Evolutionary conservation across 306 rosid genomes (phyloP).

Genomic region (Comarum palustre): DNA sequence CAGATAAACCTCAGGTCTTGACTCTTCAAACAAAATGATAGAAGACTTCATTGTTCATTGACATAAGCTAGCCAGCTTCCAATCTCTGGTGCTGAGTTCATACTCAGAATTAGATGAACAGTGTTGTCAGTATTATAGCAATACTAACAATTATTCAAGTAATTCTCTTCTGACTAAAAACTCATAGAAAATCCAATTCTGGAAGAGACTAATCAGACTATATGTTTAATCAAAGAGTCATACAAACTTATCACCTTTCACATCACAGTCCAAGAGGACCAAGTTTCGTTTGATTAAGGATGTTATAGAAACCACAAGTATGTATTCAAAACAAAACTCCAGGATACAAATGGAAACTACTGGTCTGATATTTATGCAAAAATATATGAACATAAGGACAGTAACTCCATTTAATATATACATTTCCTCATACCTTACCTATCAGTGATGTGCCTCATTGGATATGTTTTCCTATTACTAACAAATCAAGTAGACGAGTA

Average conservation of each 20-base stretch:
- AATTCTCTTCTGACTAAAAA: neutral
- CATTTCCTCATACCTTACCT: conserved; percentile 5
- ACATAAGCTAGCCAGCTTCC: neutral
- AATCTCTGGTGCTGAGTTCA: neutral
- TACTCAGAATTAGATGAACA: neutral
- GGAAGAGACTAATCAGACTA: neutral
- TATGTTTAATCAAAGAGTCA: neutral
- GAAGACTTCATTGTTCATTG: neutral
- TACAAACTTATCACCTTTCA: neutral
- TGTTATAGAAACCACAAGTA: neutral
- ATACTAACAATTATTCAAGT: neutral
- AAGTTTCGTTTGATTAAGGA: neutral
- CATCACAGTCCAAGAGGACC: neutral
- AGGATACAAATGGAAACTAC: neutral
- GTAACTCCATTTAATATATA: neutral
- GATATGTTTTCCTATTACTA: conserved; percentile 3
- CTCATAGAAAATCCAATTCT: neutral
- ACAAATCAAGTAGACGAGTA: neutral
- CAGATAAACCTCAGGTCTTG: neutral
- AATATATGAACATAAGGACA: neutral
- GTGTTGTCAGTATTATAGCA: neutral
- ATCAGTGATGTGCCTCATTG: conserved; percentile 4
- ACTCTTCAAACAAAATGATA: neutral
- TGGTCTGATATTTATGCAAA: neutral
- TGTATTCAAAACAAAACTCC: neutral